Evolutionary conservation across 495 filamentous ascomycete species (phyloP).

Genomic region (Pyronema domesticum): DNA sequence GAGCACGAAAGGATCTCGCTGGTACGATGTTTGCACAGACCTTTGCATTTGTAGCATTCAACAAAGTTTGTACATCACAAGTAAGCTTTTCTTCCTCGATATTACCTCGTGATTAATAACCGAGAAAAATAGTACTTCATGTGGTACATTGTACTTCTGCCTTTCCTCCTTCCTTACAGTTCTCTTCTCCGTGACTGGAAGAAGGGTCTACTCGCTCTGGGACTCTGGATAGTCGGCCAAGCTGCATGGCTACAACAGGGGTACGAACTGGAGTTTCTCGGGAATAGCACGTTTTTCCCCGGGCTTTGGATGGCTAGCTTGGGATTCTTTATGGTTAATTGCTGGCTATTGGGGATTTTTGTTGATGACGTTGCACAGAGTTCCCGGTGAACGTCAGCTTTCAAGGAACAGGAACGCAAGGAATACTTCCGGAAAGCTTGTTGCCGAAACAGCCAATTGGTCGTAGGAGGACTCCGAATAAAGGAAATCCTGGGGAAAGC

Average conservation of each 20-base stretch:
- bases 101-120: not conserved
- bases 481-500: too few species aligned
- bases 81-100: conserved; percentile 31
- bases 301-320: conserved; percentile 60
- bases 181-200: conserved; percentile 41
- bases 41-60: conserved; percentile 90
- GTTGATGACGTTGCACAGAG: conserved; percentile 41
- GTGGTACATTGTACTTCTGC: conserved; percentile 88
- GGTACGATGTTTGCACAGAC: conserved; percentile 95
- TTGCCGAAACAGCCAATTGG: too few species aligned
- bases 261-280: conserved; percentile 74
- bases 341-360: conserved; percentile 70
- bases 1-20: conserved; percentile 71
- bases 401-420: too few species aligned
- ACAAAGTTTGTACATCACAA: conserved; percentile 97
- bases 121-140: conserved; percentile 60
- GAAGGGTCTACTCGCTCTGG: conserved; percentile 44
- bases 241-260: conserved; percentile 78
- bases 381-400: too few species aligned
- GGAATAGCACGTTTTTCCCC: conserved; percentile 66
- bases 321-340: conserved; percentile 68
- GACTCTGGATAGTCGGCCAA: conserved; percentile 56
- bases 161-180: conserved; percentile 71
- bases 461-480: too few species aligned
- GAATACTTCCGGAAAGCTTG: too few species aligned